Percentiles rank a stretch among this genome's conserved stretches.
Evolutionary conservation across 768 basidiomycete genomes (phyloP).

Genomic region (Mycena capillaripes): DNA sequence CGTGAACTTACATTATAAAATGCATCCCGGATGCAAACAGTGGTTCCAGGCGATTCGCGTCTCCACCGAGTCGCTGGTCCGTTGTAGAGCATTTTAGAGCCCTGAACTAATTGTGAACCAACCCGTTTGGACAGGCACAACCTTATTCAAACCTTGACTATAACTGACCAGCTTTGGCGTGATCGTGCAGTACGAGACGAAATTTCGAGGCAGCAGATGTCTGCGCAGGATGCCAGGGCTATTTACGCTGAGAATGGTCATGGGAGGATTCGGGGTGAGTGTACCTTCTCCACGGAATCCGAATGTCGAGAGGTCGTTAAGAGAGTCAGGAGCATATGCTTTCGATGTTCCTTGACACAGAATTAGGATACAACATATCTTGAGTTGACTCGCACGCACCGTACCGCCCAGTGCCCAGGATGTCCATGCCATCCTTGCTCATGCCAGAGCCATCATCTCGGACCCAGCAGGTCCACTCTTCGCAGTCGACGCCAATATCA

Average conservation of each 20-base stretch:
- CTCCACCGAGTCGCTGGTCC: constrained; percentile 85
- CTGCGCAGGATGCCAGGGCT: constrained; percentile 90
- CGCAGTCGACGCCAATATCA: constrained; percentile 79
- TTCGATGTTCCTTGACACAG: constrained; percentile 77
- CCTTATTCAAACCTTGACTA: constrained; percentile 73
- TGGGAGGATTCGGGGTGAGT: neutral
- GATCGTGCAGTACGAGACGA: constrained; percentile 78
- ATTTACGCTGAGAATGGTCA: constrained; percentile 4
- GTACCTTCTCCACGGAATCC: constrained; percentile 96
- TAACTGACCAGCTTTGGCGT: constrained; percentile 79
- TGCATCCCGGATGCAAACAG: constrained; percentile 87
- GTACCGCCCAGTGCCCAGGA: constrained; percentile 75
- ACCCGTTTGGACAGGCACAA: neutral
- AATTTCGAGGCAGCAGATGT: constrained; percentile 86
- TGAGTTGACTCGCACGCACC: constrained; percentile 59
- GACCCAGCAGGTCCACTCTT: constrained; percentile 88
- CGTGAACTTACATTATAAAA: constrained; percentile 82
- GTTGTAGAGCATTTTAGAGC: constrained; percentile 73
- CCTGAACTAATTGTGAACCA: constrained; percentile 56
- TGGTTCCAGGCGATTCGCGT: constrained; percentile 81
- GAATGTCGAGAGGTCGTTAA: constrained; percentile 74
- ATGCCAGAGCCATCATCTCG: constrained; percentile 90
- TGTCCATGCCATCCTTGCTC: constrained; percentile 66
- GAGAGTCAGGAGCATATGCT: constrained; percentile 63
- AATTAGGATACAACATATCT: neutral